phyloP scores from a whole-genome alignment of 2,329 filamentous ascomycete species.

The Ophiostoma quercus region DNA sequence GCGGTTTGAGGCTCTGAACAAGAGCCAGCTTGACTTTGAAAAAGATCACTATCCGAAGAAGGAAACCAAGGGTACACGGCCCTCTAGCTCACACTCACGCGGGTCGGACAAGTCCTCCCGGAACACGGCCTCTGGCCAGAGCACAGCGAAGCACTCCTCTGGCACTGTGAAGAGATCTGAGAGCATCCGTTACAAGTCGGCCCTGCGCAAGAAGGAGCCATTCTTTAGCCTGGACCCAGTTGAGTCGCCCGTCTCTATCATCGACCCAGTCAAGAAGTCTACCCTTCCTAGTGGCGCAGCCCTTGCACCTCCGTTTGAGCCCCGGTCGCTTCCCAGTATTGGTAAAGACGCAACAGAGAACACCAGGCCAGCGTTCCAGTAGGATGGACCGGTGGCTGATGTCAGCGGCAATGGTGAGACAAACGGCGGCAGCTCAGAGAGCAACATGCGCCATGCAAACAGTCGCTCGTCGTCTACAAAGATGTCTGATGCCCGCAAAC shows the following conservation, averaged over 20 bases:
- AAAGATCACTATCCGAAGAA: constrained; percentile 39
- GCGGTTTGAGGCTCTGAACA: constrained; percentile 44
- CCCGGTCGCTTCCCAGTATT: constrained; percentile 31
- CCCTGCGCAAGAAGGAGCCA: constrained; percentile 26
- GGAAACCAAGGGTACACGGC: constrained; percentile 26
- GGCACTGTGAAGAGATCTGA: constrained; percentile 25
- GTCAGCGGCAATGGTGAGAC: constrained; percentile 1
- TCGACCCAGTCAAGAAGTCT: constrained; percentile 34
- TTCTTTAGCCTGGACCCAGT: constrained; percentile 31
- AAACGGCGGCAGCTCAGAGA: neutral
- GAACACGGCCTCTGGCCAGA: constrained; percentile 6
- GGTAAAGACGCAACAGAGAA: neutral
- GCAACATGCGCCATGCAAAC: neutral
- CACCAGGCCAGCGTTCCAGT: constrained; percentile 15
- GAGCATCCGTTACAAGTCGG: constrained; percentile 23
- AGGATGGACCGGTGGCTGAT: constrained; percentile 18
- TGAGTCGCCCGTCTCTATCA: constrained; percentile 31
- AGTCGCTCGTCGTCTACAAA: constrained; percentile 21
- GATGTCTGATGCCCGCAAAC: constrained; percentile 31
- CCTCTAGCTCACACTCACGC: constrained; percentile 25
- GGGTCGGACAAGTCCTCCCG: constrained; percentile 7
- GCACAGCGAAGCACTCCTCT: constrained; percentile 20
- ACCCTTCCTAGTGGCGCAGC: constrained; percentile 45
- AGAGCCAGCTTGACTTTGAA: constrained; percentile 45
- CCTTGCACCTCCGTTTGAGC: constrained; percentile 47